These are phyloP conservation scores for Chrysosporium queenslandicum DNA, from an alignment of 2,329 filamentous ascomycete genomes.

Conservation along the genomic window DNA sequence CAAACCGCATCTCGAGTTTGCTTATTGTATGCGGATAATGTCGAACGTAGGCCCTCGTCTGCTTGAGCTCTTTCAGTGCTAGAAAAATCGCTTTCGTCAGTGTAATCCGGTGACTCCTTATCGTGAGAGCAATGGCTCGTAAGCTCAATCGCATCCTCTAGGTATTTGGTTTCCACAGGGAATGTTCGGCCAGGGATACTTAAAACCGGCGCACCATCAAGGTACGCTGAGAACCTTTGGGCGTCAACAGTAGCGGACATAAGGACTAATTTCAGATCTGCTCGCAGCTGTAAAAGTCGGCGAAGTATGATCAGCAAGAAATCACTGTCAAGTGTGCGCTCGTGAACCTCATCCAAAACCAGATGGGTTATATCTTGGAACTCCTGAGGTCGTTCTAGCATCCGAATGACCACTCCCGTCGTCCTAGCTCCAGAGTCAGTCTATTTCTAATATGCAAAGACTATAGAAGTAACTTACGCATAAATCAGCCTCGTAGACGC, in stretches of 20 bases:
- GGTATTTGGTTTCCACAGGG: constrained; percentile 74
- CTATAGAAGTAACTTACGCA: constrained; percentile 49
- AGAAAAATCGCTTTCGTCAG: constrained; percentile 35
- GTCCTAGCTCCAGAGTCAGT: constrained; percentile 27
- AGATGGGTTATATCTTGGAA: constrained; percentile 85
- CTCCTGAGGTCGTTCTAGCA: constrained; percentile 83
- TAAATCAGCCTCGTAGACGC: constrained; percentile 77
- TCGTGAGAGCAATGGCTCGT: constrained; percentile 66
- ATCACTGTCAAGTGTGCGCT: constrained; percentile 91
- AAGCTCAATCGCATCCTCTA: constrained; percentile 86
- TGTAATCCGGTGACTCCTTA: constrained; percentile 35
- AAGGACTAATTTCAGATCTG: constrained; percentile 80
- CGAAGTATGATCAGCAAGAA: constrained; percentile 88
- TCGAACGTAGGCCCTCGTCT: constrained; percentile 49
- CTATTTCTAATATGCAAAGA: constrained; percentile 37
- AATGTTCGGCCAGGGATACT: constrained; percentile 90
- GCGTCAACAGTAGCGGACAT: constrained; percentile 98
- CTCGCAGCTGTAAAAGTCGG: constrained; percentile 63
- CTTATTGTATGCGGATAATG: constrained; percentile 62
- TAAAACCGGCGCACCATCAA: constrained; percentile 74
- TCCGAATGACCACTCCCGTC: constrained; percentile 87
- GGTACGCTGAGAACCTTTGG: constrained; percentile 77
- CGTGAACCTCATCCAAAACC: constrained; percentile 95
- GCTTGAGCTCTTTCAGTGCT: constrained; percentile 38
- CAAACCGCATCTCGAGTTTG: constrained; percentile 65